Conservation (phyloP, 2,329 filamentous ascomycete species). For the Microascus cirrosus region DNA sequence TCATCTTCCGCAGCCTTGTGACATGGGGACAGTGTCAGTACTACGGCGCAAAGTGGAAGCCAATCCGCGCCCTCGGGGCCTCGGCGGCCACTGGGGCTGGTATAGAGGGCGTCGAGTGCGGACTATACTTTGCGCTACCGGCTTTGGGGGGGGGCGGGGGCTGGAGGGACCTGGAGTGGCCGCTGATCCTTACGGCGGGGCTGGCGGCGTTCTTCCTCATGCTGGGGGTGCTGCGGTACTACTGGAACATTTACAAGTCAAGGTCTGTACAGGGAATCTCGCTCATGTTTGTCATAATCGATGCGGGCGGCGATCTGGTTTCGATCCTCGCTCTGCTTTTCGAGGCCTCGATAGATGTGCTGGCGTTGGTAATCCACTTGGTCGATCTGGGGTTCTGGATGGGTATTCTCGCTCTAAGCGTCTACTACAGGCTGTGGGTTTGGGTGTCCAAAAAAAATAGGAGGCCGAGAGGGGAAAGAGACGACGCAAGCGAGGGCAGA, state of each 20-base stretch:
- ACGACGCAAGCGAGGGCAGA: neutral
- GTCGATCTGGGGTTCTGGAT: constrained; percentile 3
- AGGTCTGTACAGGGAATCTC: constrained; percentile 3
- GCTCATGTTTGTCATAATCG: constrained; percentile 1
- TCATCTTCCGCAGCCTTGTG: constrained; percentile 17
- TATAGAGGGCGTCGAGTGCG: neutral
- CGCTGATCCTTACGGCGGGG: neutral
- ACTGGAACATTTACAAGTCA: constrained; percentile 3
- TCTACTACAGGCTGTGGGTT: neutral
- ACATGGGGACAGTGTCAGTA: constrained; percentile 19
- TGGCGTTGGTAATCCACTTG: neutral
- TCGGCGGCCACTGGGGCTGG: neutral
- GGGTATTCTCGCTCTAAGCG: constrained; percentile 1
- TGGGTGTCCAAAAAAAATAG: neutral
- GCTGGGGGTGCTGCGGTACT: constrained; percentile 1
- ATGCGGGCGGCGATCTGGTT: constrained; percentile 2
- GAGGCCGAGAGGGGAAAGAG: neutral
- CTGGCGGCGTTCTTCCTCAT: neutral
- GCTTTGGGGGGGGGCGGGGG: neutral
- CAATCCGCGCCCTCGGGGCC: neutral
- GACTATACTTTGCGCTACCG: constrained; percentile 3
- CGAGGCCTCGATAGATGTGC: neutral
- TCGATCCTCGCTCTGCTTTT: constrained; percentile 1
- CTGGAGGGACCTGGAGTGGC: neutral
- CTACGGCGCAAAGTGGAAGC: constrained; percentile 11